Evolutionary conservation across 192 early-diverging fungal species (phyloP).

Genomic region (Gaertneriomyces semiglobifer): DNA sequence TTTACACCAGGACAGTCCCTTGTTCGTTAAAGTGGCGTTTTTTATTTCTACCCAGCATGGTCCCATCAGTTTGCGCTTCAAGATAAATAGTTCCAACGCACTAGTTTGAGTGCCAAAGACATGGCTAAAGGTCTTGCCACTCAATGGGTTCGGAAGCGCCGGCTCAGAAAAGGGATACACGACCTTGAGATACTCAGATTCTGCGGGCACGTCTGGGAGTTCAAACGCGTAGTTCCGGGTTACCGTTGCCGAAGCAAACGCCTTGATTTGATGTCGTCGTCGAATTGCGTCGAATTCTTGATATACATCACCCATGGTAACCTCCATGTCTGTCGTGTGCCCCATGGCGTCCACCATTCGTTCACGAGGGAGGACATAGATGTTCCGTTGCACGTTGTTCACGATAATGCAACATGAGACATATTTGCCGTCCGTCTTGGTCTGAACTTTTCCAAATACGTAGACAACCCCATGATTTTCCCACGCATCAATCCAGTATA

Average conservation of each 20-base stretch:
- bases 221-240: slow-evolving; percentile 92
- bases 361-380: slow-evolving; percentile 86
- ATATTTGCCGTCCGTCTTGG: slow-evolving; percentile 51
- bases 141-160: slow-evolving; percentile 52
- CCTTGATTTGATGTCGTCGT: slow-evolving; percentile 50
- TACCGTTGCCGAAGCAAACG: slow-evolving; percentile 61
- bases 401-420: slow-evolving; percentile 83
- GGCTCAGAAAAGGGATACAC: slow-evolving; percentile 68
- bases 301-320: slow-evolving; percentile 67
- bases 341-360: slow-evolving; percentile 51
- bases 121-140: slow-evolving; percentile 74
- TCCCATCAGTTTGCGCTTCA: slow-evolving; percentile 93
- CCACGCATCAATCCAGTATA: slow-evolving; percentile 93
- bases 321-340: slow-evolving; percentile 53
- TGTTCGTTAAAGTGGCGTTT: slow-evolving; percentile 48
- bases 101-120: slow-evolving; percentile 84
- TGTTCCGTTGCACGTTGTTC: slow-evolving; percentile 74
- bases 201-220: slow-evolving; percentile 68
- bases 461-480: slow-evolving; percentile 82
- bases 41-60: slow-evolving; percentile 87
- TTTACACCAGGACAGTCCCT: slow-evolving; percentile 85
- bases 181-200: slow-evolving; percentile 84
- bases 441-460: slow-evolving; percentile 83
- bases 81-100: slow-evolving; percentile 89
- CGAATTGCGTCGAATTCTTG: slow-evolving; percentile 69